Conservation (phyloP, 2,329 filamentous ascomycete genomes). For the Penicillium sclerotiorum region DNA sequence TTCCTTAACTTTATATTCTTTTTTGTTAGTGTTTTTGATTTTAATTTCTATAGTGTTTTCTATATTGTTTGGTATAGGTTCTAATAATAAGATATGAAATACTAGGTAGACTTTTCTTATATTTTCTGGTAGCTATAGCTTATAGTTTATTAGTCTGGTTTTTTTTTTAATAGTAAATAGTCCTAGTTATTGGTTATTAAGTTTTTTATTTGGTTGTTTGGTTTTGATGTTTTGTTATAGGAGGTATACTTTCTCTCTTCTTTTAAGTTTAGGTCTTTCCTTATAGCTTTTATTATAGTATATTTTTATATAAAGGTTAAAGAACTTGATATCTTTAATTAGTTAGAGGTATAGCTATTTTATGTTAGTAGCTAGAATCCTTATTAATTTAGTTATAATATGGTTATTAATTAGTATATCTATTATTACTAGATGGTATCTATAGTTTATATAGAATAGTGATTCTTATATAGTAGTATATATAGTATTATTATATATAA, state of each 20-base stretch:
- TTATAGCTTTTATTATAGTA: background rate
- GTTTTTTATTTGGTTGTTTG: constrained; percentile 5
- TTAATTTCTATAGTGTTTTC: background rate
- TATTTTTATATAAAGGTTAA: background rate
- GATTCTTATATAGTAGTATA: background rate
- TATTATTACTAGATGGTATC: background rate
- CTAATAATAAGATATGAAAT: constrained; percentile 4
- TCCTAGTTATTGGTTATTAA: background rate
- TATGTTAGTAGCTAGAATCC: background rate
- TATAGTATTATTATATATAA: background rate
- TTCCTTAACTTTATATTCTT: background rate
- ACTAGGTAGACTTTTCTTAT: background rate
- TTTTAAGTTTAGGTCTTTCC: background rate
- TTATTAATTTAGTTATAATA: background rate
- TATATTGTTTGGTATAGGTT: background rate
- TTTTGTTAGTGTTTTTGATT: background rate
- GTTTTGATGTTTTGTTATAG: constrained; percentile 6
- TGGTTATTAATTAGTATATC: background rate
- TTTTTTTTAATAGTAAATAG: constrained; percentile 2
- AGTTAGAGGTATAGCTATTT: background rate
- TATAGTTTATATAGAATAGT: background rate
- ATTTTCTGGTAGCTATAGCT: constrained; percentile 1
- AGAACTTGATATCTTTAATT: background rate
- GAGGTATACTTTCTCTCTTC: background rate
- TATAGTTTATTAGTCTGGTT: background rate